phyloP scores from a whole-genome alignment of 2,329 filamentous ascomycete species.

The Ophiobolus disseminans region DNA sequence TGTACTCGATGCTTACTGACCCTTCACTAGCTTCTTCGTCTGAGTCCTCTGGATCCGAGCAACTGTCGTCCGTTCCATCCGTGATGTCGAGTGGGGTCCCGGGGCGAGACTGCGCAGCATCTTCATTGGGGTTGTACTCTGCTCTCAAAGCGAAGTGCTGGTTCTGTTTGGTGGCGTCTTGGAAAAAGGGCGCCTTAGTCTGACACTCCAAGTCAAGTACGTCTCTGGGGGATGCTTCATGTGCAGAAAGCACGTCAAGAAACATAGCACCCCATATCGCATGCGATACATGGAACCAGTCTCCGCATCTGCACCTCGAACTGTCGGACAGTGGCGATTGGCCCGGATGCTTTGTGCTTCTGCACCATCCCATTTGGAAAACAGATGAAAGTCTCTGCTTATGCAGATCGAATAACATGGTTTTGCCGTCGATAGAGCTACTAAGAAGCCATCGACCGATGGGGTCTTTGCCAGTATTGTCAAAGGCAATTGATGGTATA shows the following conservation, averaged over 20 bases:
- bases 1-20: background rate
- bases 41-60: background rate
- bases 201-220: background rate
- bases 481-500: conserved; percentile 65
- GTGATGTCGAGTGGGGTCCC: too few relatives aligned
- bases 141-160: too few relatives aligned
- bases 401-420: conserved; percentile 57
- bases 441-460: conserved; percentile 64
- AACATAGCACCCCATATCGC: conserved; percentile 40
- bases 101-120: too few relatives aligned
- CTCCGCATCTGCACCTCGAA: conserved; percentile 20
- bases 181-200: conserved; percentile 11
- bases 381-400: conserved; percentile 16
- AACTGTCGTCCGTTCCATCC: too few relatives aligned
- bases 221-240: conserved; percentile 14
- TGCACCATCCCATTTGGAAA: conserved; percentile 37
- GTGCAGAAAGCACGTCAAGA: conserved; percentile 35
- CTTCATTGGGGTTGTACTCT: too few relatives aligned
- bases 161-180: conserved; percentile 16
- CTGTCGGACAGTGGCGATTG: conserved; percentile 11
- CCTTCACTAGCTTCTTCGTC: background rate
- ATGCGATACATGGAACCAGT: conserved; percentile 21
- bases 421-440: conserved; percentile 61
- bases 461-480: conserved; percentile 64
- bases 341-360: conserved; percentile 12